Evolutionary conservation across 192 early-diverging fungal genomes (phyloP).

Genomic region (Powellomyces hirtus): DNA sequence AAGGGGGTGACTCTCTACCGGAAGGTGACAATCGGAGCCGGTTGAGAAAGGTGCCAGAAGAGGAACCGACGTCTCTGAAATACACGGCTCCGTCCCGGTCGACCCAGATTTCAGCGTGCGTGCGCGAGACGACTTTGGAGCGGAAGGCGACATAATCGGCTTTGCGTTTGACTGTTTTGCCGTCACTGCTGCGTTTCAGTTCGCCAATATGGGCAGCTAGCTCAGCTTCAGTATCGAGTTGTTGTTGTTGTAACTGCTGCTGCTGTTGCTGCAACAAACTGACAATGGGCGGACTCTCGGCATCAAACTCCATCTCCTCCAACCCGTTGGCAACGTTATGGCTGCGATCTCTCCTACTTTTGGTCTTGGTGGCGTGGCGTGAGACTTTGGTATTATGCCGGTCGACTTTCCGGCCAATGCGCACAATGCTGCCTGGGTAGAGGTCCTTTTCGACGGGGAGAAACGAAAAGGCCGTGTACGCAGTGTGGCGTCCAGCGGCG

Average conservation of each 20-base stretch:
- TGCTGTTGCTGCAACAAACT: not conserved
- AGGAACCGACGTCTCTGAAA: slow-evolving; percentile 78
- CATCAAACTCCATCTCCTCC: slow-evolving; percentile 17
- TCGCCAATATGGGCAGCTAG: too few relatives aligned
- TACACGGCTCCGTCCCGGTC: slow-evolving; percentile 55
- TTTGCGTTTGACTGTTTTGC: too few relatives aligned
- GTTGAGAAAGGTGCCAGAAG: slow-evolving; percentile 96
- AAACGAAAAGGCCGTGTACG: slow-evolving; percentile 34
- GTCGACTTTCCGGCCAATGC: slow-evolving; percentile 47
- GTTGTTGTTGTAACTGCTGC: not conserved
- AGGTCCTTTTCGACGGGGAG: slow-evolving; percentile 40
- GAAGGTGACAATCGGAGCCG: slow-evolving; percentile 83
- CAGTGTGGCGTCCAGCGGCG: too few relatives aligned
- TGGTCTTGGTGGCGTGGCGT: not conserved
- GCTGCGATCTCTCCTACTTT: slow-evolving; percentile 12
- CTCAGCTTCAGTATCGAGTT: too few relatives aligned
- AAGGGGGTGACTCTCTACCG: slow-evolving; percentile 71
- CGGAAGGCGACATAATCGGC: slow-evolving; percentile 46
- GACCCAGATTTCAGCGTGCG: slow-evolving; percentile 91
- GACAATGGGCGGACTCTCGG: not conserved
- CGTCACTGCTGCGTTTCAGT: too few relatives aligned
- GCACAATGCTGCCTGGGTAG: slow-evolving; percentile 27
- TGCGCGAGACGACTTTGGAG: slow-evolving; percentile 85
- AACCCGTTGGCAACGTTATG: slow-evolving; percentile 17
- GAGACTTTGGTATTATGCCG: not conserved